Evolutionary conservation across 768 basidiomycete genomes (phyloP).

Genomic region (Leucosporidium creatinivorum): DNA sequence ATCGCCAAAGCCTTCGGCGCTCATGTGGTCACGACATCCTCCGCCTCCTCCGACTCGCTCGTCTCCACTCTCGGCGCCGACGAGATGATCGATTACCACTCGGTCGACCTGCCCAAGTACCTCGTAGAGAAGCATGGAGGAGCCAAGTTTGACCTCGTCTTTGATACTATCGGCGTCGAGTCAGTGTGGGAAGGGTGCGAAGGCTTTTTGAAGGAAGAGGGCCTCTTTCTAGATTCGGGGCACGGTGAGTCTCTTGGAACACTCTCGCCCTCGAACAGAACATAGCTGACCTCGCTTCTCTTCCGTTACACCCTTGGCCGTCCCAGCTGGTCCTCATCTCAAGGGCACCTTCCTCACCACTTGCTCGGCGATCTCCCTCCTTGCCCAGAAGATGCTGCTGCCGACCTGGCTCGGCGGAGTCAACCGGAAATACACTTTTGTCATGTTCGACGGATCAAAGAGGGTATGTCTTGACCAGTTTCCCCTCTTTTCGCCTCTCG

Average conservation of each 20-base stretch:
- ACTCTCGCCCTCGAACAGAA: too few species aligned
- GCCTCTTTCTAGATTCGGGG: slow-evolving; percentile 50
- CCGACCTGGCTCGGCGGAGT: slow-evolving; percentile 55
- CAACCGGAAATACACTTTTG: slow-evolving; percentile 20
- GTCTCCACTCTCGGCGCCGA: slow-evolving; percentile 12
- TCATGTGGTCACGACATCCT: slow-evolving; percentile 27
- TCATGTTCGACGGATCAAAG: not conserved
- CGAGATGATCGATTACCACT: slow-evolving; percentile 20
- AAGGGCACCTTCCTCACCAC: not conserved
- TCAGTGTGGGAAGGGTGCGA: slow-evolving; percentile 49
- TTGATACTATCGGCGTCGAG: slow-evolving; percentile 47
- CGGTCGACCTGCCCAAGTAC: slow-evolving; percentile 3
- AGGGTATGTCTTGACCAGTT: not conserved
- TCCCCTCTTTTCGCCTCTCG: not conserved
- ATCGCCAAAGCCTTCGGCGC: slow-evolving; percentile 22
- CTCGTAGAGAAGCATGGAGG: not conserved
- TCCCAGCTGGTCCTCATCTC: not conserved
- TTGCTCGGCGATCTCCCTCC: not conserved
- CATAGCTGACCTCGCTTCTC: too few species aligned
- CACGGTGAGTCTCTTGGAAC: not conserved
- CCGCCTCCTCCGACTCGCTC: slow-evolving; percentile 13
- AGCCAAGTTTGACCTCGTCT: slow-evolving; percentile 49
- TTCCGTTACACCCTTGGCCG: too few species aligned
- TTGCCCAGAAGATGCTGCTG: slow-evolving; percentile 42
- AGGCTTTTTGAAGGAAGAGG: slow-evolving; percentile 47